Evolutionary conservation across 129 eudicot genomes (phyloP).

Genomic region (Rutidosis leptorrhynchoides): DNA sequence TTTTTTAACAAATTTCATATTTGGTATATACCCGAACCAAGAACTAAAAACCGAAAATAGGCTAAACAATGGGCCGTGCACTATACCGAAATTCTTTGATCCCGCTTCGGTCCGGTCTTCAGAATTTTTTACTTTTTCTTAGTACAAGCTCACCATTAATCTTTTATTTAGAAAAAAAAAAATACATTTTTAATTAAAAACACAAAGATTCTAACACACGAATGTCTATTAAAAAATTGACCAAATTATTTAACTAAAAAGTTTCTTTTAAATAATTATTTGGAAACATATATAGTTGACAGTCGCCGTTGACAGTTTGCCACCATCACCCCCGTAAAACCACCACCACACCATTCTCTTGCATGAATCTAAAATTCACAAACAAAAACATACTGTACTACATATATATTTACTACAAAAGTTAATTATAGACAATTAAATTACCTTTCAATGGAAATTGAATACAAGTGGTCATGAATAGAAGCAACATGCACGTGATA

Average conservation of each 20-base stretch:
- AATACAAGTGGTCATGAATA: background rate
- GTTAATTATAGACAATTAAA: background rate
- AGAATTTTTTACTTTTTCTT: too few species aligned
- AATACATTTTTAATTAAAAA: too few species aligned
- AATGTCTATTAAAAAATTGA: background rate
- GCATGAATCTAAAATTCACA: background rate
- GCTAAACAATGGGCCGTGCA: too few species aligned
- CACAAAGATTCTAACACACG: background rate
- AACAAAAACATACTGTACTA: background rate
- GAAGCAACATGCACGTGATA: slow-evolving; percentile 55
- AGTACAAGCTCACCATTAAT: too few species aligned
- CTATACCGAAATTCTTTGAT: too few species aligned
- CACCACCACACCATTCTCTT: background rate
- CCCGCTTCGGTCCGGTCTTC: too few species aligned
- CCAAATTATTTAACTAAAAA: background rate
- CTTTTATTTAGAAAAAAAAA: too few species aligned
- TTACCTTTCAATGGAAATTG: background rate
- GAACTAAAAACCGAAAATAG: too few species aligned
- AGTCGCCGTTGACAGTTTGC: background rate
- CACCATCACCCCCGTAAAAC: background rate
- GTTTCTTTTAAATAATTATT: background rate
- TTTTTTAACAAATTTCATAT: too few species aligned
- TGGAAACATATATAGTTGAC: background rate
- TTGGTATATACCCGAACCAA: too few species aligned
- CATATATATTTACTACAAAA: background rate